phyloP scores from a whole-genome alignment of 306 rosid genomes.

The Vigna angularis region DNA sequence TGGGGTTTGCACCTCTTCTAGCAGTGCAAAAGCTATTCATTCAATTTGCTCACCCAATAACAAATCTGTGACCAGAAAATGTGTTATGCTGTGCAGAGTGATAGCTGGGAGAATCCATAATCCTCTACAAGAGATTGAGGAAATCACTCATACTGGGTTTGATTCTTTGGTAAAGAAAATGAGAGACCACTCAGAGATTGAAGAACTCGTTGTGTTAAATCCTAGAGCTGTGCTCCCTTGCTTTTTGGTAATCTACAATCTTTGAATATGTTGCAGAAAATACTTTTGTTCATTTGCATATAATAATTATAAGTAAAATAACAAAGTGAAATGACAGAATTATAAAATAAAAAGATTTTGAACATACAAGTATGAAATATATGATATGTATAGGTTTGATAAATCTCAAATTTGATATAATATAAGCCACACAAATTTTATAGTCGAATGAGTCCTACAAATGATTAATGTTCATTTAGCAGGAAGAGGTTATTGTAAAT shows the following conservation, averaged over 20 bases:
- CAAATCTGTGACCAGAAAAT: conserved; percentile 30
- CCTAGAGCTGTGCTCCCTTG: conserved; percentile 72
- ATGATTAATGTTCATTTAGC: too few relatives aligned
- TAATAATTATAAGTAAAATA: too few relatives aligned
- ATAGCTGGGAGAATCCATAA: conserved; percentile 63
- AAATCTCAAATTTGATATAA: too few relatives aligned
- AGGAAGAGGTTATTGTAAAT: too few relatives aligned
- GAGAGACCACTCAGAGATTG: conserved; percentile 44
- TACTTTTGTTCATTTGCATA: too few relatives aligned
- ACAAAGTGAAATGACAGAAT: too few relatives aligned
- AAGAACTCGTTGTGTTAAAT: conserved; percentile 58
- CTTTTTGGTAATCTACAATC: conserved; percentile 56
- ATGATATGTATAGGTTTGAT: too few relatives aligned
- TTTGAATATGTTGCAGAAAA: neutral
- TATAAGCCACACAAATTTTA: too few relatives aligned
- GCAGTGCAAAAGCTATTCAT: conserved; percentile 50
- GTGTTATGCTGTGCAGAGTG: conserved; percentile 66
- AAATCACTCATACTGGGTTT: conserved; percentile 32
- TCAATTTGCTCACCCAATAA: conserved; percentile 9
- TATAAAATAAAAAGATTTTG: too few relatives aligned
- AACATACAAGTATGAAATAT: too few relatives aligned
- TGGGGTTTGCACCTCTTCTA: conserved; percentile 49
- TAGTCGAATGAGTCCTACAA: too few relatives aligned
- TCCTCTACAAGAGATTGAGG: conserved; percentile 47
- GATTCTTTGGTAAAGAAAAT: conserved; percentile 56